Conservation (phyloP, 805 yeast genomes). For the Candida sphagnicola region DNA sequence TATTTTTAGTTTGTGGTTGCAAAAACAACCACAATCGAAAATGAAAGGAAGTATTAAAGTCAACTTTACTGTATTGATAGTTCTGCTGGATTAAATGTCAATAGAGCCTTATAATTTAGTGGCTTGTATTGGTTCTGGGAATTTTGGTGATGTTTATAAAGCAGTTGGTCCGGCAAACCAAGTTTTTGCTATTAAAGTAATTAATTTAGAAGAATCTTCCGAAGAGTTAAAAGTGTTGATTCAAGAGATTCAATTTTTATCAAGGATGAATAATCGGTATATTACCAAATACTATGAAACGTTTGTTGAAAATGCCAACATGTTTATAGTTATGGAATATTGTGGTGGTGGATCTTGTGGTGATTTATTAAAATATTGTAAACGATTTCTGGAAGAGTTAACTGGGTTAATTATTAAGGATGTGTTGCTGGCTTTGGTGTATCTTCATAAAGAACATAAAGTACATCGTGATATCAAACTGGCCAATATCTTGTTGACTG, state of each 20-base stretch:
- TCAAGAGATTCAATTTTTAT: conserved; percentile 75
- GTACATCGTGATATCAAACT: conserved; percentile 90
- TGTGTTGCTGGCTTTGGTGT: conserved; percentile 65
- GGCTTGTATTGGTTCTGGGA: conserved; percentile 75
- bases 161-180: conserved; percentile 38
- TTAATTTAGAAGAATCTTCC: conserved; percentile 72
- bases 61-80: too few relatives aligned
- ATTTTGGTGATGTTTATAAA: conserved; percentile 81
- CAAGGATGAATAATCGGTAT: conserved; percentile 59
- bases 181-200: conserved; percentile 80
- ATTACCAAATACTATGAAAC: conserved; percentile 65
- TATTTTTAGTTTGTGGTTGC: conserved; percentile 5
- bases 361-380: conserved; percentile 59
- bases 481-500: conserved; percentile 79
- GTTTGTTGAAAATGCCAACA: conserved; percentile 55
- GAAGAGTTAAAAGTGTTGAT: conserved; percentile 71
- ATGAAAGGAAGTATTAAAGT: neutral
- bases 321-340: conserved; percentile 93
- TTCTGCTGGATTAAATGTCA: conserved; percentile 10
- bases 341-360: conserved; percentile 94
- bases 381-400: conserved; percentile 52
- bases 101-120: conserved; percentile 20
- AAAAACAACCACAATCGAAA: neutral
- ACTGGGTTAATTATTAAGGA: conserved; percentile 62
- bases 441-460: conserved; percentile 69